phyloP scores from a whole-genome alignment of 345 rosid genomes.

The Aethionema arabicum region DNA sequence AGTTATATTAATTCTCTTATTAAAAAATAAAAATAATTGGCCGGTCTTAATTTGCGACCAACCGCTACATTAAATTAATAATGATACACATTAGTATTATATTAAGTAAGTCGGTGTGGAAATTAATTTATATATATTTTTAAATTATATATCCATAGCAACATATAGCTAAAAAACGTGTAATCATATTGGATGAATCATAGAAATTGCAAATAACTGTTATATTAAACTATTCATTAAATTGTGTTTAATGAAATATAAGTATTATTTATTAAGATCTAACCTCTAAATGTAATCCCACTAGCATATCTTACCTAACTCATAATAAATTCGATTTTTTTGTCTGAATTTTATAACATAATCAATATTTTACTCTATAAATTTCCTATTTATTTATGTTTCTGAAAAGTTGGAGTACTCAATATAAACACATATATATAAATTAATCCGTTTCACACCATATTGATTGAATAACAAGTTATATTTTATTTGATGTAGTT shows the following conservation, averaged over 20 bases:
- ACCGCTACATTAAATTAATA: conserved; percentile 23
- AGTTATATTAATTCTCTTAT: conserved; percentile 20
- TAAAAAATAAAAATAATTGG: conserved; percentile 16
- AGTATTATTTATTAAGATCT: conserved; percentile 26
- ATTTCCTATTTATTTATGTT: not conserved
- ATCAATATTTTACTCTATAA: not conserved
- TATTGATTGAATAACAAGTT: too few relatives aligned
- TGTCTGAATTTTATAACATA: conserved; percentile 1
- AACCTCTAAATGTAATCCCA: conserved; percentile 21
- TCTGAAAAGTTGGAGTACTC: too few relatives aligned
- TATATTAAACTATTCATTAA: not conserved
- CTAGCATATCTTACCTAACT: conserved; percentile 31
- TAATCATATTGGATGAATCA: conserved; percentile 16
- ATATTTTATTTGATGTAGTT: too few relatives aligned
- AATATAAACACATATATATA: too few relatives aligned
- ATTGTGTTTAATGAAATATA: conserved; percentile 7
- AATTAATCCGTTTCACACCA: too few relatives aligned
- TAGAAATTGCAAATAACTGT: not conserved
- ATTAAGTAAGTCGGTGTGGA: conserved; percentile 19
- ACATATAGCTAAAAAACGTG: conserved; percentile 21
- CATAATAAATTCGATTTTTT: conserved; percentile 10
- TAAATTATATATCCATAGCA: conserved; percentile 15
- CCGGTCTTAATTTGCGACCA: conserved; percentile 32
- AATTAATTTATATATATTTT: not conserved
- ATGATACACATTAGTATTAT: conserved; percentile 8